phyloP scores from a whole-genome alignment of 2,329 filamentous ascomycete species.

The Trichoderma brevicompactum region DNA sequence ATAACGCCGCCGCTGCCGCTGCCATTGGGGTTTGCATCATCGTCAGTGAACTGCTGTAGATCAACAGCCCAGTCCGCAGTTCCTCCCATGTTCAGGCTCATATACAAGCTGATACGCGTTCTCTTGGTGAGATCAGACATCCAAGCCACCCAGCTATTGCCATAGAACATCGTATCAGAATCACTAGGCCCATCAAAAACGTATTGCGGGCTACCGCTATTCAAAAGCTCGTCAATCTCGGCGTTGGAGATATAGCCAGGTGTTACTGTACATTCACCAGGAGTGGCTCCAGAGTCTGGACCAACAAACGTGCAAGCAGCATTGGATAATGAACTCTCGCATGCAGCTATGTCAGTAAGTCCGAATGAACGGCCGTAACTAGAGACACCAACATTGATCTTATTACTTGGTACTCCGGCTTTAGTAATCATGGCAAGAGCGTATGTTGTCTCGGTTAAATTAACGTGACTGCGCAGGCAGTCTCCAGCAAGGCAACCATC shows the following conservation, averaged over 20 bases:
- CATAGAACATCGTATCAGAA: slow-evolving; percentile 24
- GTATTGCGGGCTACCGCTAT: not conserved
- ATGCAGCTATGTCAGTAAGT: not conserved
- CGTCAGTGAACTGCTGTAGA: not conserved
- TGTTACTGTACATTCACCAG: not conserved
- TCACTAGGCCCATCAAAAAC: slow-evolving; percentile 23
- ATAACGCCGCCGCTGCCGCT: too few relatives aligned
- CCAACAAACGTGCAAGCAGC: too few relatives aligned
- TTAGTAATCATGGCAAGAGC: slow-evolving; percentile 38
- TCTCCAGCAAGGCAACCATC: slow-evolving; percentile 30
- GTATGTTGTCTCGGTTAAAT: not conserved
- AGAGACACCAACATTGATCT: not conserved
- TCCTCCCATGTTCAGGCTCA: slow-evolving; percentile 11
- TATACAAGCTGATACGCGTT: not conserved
- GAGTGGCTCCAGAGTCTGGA: not conserved
- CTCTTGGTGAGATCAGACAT: slow-evolving; percentile 7
- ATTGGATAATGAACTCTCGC: not conserved
- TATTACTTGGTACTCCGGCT: slow-evolving; percentile 34
- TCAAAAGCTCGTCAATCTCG: not conserved
- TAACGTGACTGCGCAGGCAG: not conserved
- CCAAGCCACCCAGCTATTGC: slow-evolving; percentile 10
- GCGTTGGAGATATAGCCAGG: not conserved
- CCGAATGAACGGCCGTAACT: not conserved
- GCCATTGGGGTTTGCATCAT: too few relatives aligned
- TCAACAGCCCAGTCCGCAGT: slow-evolving; percentile 27